Conservation (phyloP, 192 early-diverging fungal species). For the Coemansia reversa region DNA sequence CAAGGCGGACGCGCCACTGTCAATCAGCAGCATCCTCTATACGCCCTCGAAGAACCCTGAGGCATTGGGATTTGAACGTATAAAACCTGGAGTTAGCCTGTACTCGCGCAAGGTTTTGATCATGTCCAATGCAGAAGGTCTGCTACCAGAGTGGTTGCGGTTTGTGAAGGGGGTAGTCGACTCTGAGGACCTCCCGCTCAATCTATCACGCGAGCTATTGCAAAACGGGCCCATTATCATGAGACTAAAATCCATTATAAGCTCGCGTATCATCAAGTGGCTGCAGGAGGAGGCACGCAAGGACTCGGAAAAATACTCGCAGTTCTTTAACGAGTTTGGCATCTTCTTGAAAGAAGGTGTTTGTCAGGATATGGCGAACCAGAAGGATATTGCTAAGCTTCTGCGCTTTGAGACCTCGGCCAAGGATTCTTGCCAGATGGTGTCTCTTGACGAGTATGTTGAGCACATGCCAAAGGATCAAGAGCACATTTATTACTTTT, state of each 20-base stretch:
- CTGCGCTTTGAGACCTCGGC: slow-evolving; percentile 78
- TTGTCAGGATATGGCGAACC: slow-evolving; percentile 74
- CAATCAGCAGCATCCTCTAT: slow-evolving; percentile 88
- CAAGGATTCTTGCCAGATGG: slow-evolving; percentile 47
- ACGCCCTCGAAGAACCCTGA: slow-evolving; percentile 67
- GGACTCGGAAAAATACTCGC: slow-evolving; percentile 64
- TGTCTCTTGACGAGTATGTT: slow-evolving; percentile 75
- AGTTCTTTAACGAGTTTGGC: slow-evolving; percentile 76
- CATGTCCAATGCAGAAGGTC: slow-evolving; percentile 83
- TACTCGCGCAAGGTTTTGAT: slow-evolving; percentile 98
- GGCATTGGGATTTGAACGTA: slow-evolving; percentile 52
- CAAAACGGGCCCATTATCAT: slow-evolving; percentile 83
- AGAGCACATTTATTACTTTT: slow-evolving; percentile 84
- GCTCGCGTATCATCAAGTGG: slow-evolving; percentile 88
- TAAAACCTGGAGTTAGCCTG: slow-evolving; percentile 81
- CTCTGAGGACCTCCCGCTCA: slow-evolving; percentile 95
- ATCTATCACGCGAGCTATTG: slow-evolving; percentile 96
- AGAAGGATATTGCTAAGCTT: slow-evolving; percentile 75
- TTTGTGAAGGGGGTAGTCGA: slow-evolving; percentile 95
- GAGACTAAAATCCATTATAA: slow-evolving; percentile 82
- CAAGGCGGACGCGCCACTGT: slow-evolving; percentile 90
- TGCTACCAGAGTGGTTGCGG: slow-evolving; percentile 85
- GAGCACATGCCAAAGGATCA: slow-evolving; percentile 87
- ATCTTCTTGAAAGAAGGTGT: slow-evolving; percentile 84
- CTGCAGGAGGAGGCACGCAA: slow-evolving; percentile 65